Evolutionary conservation across 1,139 yeast species (phyloP).

Genomic region (Diutina siamensis): DNA sequence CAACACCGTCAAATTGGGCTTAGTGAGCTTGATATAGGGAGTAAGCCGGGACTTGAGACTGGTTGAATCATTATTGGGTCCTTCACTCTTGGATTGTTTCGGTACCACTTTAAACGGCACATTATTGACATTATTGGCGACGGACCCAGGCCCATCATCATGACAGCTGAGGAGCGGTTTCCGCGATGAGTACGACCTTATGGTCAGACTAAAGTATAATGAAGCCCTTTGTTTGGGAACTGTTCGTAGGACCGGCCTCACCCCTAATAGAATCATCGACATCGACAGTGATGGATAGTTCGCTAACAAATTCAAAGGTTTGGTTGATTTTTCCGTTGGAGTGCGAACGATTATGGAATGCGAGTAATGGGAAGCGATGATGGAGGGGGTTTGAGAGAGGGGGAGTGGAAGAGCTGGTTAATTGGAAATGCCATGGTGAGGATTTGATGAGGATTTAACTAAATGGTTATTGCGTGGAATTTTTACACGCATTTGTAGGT

Average conservation of each 20-base stretch:
- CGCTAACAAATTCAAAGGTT: too few relatives aligned
- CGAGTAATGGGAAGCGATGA: not conserved
- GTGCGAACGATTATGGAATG: too few relatives aligned
- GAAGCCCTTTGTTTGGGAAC: not conserved
- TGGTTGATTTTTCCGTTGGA: too few relatives aligned
- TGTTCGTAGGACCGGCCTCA: not conserved
- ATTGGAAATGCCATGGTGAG: too few relatives aligned
- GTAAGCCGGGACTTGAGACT: conserved; percentile 13
- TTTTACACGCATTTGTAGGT: too few relatives aligned
- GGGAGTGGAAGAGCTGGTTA: too few relatives aligned
- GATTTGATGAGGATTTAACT: too few relatives aligned
- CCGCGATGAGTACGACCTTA: not conserved
- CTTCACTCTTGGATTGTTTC: conserved; percentile 11
- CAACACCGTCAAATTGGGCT: conserved; percentile 78
- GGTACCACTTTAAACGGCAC: conserved; percentile 53
- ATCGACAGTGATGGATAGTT: not conserved
- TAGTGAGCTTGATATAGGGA: conserved; percentile 70
- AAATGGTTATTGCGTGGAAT: too few relatives aligned
- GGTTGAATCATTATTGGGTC: not conserved
- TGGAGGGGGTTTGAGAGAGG: too few relatives aligned
- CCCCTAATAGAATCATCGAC: not conserved
- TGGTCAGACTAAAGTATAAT: not conserved
- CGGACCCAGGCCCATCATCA: not conserved
- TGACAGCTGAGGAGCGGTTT: conserved; percentile 5
- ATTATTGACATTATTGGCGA: not conserved